A percentile compares a stretch with the other conserved stretches of the same genome.
Conservation (phyloP, 2,329 filamentous ascomycete species). For the Cryphonectria naterciae region DNA sequence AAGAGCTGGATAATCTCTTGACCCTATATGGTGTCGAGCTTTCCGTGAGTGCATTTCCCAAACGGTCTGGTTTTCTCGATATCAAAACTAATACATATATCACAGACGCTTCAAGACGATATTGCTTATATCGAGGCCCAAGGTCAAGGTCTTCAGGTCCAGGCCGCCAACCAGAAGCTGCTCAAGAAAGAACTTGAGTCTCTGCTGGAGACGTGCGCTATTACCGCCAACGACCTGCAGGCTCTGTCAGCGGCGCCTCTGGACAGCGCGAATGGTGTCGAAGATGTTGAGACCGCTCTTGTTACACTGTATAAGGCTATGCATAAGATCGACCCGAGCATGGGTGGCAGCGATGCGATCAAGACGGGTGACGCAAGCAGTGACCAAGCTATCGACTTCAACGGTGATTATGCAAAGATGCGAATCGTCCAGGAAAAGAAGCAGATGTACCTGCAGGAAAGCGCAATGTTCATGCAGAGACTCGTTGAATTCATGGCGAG, state of each 20-base stretch:
- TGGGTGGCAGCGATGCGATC: slow-evolving; percentile 57
- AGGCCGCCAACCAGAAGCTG: slow-evolving; percentile 94
- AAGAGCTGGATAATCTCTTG: slow-evolving; percentile 91
- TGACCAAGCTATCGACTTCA: slow-evolving; percentile 57
- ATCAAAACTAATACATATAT: slow-evolving; percentile 32
- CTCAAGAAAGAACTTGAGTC: slow-evolving; percentile 87
- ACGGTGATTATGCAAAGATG: slow-evolving; percentile 85
- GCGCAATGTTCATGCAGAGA: slow-evolving; percentile 74
- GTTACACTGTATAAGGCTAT: slow-evolving; percentile 89
- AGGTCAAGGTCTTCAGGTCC: slow-evolving; percentile 93
- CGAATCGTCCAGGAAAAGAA: slow-evolving; percentile 93
- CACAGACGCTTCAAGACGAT: slow-evolving; percentile 87
- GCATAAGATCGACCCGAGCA: slow-evolving; percentile 86
- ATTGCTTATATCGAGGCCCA: slow-evolving; percentile 98
- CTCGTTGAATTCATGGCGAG: slow-evolving; percentile 81
- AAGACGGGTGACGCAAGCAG: slow-evolving; percentile 54
- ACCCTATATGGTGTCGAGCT: slow-evolving; percentile 95
- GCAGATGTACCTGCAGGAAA: slow-evolving; percentile 81
- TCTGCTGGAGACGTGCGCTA: slow-evolving; percentile 88
- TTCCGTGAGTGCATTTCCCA: slow-evolving; percentile 62
- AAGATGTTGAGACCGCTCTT: slow-evolving; percentile 76
- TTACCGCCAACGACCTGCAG: slow-evolving; percentile 75
- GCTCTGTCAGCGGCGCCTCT: slow-evolving; percentile 75
- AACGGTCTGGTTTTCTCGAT: neutral
- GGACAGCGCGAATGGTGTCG: slow-evolving; percentile 70